Percentiles rank a stretch among this genome's conserved stretches.
Conservation (phyloP, 129 eudicot genomes). For the Erigeron canadensis region DNA sequence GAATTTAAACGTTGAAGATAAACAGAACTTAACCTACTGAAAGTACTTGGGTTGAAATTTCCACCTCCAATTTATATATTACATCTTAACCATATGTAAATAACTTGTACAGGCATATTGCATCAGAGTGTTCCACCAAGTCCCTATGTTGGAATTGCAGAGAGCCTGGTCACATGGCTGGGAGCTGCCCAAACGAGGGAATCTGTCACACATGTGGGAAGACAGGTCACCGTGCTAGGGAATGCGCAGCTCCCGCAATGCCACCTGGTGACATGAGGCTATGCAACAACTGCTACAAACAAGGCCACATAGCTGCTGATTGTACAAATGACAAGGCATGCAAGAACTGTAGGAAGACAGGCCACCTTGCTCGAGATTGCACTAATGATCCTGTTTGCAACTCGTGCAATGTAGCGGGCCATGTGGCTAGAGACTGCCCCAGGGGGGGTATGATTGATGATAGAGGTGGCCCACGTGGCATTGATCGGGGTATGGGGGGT, state of each 20-base stretch:
- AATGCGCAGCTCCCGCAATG: slow-evolving; percentile 65
- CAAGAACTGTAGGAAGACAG: slow-evolving; percentile 91
- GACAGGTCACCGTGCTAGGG: slow-evolving; percentile 86
- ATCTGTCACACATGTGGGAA: slow-evolving; percentile 96
- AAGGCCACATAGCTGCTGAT: slow-evolving; percentile 84
- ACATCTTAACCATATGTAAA: background rate
- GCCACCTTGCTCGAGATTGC: slow-evolving; percentile 92
- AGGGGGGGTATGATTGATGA: slow-evolving; percentile 52
- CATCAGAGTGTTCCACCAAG: slow-evolving; percentile 79
- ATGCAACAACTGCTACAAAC: slow-evolving; percentile 95
- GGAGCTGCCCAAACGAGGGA: slow-evolving; percentile 86
- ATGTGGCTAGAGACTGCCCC: slow-evolving; percentile 81
- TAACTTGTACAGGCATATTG: slow-evolving; percentile 64
- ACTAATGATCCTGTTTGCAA: slow-evolving; percentile 91
- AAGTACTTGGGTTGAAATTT: background rate
- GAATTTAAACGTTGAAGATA: background rate
- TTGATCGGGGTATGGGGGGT: slow-evolving; percentile 42
- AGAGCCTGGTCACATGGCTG: slow-evolving; percentile 98
- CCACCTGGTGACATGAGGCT: slow-evolving; percentile 86
- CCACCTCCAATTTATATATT: no score
- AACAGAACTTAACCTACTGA: background rate
- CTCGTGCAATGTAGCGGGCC: slow-evolving; percentile 76
- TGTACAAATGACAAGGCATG: slow-evolving; percentile 97
- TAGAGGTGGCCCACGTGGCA: slow-evolving; percentile 36
- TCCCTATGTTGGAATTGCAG: slow-evolving; percentile 98